These are phyloP conservation scores for Chamaecrista fasciculata DNA, from an alignment of 306 rosid species.

Conservation along the genomic window DNA sequence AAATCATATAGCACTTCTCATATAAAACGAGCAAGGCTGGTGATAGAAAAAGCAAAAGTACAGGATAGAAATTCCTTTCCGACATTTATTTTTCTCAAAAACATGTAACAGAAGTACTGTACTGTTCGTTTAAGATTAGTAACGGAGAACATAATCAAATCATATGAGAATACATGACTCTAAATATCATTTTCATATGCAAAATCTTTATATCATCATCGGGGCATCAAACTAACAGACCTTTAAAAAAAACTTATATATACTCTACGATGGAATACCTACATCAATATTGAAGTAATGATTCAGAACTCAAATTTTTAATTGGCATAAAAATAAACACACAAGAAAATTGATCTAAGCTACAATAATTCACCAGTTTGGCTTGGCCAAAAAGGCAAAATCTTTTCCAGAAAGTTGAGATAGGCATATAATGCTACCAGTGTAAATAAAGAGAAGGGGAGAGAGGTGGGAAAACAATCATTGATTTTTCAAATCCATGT, in stretches of 20 bases:
- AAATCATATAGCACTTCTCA: neutral
- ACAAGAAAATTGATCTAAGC: neutral
- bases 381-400: neutral
- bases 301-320: neutral
- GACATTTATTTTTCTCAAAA: neutral
- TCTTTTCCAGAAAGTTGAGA: neutral
- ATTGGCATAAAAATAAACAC: neutral
- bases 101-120: neutral
- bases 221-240: neutral
- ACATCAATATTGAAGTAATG: neutral
- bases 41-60: neutral
- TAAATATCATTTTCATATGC: neutral
- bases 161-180: neutral
- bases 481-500: neutral
- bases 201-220: neutral
- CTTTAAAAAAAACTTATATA: neutral
- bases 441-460: neutral
- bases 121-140: neutral
- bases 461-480: neutral
- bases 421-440: neutral
- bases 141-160: neutral
- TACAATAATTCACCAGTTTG: neutral
- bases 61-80: neutral
- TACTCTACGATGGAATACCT: neutral
- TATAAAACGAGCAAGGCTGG: neutral